Percentiles rank a stretch among this genome's conserved stretches.
Evolutionary conservation across 2,329 filamentous ascomycete species (phyloP).

Genomic region (Aspergillus sergii): DNA sequence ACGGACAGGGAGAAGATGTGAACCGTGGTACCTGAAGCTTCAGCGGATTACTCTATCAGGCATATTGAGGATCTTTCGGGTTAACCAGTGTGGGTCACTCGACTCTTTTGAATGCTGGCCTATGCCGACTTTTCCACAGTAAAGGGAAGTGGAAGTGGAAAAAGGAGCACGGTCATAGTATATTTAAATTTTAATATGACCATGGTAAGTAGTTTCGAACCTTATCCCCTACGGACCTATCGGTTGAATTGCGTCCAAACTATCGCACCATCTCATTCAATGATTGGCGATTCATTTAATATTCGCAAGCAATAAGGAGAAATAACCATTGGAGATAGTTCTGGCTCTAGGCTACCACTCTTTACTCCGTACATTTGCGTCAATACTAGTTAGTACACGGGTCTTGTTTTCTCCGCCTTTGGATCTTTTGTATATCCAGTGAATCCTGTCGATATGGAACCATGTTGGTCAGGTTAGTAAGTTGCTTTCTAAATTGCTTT

Average conservation of each 20-base stretch:
- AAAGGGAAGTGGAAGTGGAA: neutral
- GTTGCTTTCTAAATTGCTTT: neutral
- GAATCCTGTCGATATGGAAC: neutral
- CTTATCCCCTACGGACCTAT: neutral
- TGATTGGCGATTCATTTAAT: neutral
- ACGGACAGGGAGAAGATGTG: neutral
- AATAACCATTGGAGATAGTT: neutral
- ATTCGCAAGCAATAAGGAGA: neutral
- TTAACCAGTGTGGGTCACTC: neutral
- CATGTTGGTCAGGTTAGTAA: neutral
- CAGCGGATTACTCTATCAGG: neutral
- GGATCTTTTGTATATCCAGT: neutral
- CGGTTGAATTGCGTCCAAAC: neutral
- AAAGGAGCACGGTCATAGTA: neutral
- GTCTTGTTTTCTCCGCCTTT: neutral
- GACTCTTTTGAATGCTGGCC: neutral
- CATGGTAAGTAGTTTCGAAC: neutral
- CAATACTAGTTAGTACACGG: neutral
- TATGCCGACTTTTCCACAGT: neutral
- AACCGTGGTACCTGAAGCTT: conserved; percentile 6
- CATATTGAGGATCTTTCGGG: neutral
- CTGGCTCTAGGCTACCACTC: neutral
- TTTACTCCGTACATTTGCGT: neutral
- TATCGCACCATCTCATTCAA: neutral
- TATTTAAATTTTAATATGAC: neutral